A percentile compares a stretch with the other conserved stretches of the same genome.
Evolutionary conservation across 768 basidiomycete genomes (phyloP).

Genomic region (Termitomyces sp.): DNA sequence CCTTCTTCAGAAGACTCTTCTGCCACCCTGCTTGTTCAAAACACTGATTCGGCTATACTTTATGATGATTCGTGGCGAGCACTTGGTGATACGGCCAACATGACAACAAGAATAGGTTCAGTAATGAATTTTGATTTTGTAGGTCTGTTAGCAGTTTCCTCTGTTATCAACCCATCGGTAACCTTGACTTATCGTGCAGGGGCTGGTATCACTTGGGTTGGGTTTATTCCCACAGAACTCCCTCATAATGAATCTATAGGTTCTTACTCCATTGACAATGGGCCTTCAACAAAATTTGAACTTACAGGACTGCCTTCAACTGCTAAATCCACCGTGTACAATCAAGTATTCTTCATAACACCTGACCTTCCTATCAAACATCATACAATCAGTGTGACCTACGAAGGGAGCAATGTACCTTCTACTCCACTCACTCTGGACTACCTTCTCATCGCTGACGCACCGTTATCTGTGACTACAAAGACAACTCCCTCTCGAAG

Average conservation of each 20-base stretch:
- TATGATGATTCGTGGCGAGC: conserved; percentile 1
- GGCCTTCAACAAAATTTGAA: background rate
- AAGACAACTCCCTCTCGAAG: too few relatives aligned
- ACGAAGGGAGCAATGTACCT: background rate
- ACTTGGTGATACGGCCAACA: conserved; percentile 1
- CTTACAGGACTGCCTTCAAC: background rate
- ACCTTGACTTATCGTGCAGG: background rate
- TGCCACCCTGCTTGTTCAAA: conserved; percentile 3
- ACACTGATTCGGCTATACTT: background rate
- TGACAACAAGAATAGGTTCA: conserved; percentile 2
- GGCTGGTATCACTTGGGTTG: conserved; percentile 7
- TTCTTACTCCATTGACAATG: background rate
- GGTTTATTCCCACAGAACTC: background rate
- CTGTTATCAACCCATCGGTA: background rate
- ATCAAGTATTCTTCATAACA: conserved; percentile 1
- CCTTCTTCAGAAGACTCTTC: background rate
- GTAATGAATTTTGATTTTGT: conserved; percentile 1
- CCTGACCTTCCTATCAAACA: background rate
- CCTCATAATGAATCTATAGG: background rate
- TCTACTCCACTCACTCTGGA: conserved; percentile 3
- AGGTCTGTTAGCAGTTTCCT: background rate
- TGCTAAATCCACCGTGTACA: background rate
- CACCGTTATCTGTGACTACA: background rate
- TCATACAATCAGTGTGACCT: conserved; percentile 7
- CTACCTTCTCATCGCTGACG: conserved; percentile 2